phyloP scores from a whole-genome alignment of 2,329 filamentous ascomycete species.

The Pestalotiopsis fici region DNA sequence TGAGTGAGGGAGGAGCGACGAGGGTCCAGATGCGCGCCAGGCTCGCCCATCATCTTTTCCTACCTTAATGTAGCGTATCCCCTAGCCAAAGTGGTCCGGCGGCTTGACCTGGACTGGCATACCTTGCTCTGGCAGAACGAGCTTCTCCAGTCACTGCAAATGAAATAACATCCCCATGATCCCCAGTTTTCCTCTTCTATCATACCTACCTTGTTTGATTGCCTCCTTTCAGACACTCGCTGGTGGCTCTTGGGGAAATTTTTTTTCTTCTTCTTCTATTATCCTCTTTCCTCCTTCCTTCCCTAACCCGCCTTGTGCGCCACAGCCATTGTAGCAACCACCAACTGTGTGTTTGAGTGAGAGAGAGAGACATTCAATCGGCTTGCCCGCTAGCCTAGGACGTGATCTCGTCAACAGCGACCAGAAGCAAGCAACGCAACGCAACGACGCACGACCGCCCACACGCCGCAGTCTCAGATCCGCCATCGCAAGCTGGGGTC shows the following conservation, averaged over 20 bases:
- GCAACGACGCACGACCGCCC: neutral
- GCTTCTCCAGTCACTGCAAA: constrained; percentile 10
- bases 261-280: neutral
- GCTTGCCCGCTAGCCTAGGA: neutral
- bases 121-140: neutral
- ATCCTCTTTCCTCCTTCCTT: neutral
- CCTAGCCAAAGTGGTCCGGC: neutral
- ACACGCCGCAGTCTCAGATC: neutral
- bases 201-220: neutral
- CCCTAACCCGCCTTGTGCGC: neutral
- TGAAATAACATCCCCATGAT: constrained; percentile 15
- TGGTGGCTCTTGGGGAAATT: neutral
- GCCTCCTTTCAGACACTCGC: neutral
- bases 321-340: neutral
- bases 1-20: neutral
- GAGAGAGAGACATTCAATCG: neutral
- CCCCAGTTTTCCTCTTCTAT: constrained; percentile 8
- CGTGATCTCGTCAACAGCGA: neutral
- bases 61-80: neutral
- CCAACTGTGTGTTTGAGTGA: neutral
- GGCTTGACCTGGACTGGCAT: neutral
- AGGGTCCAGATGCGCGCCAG: constrained; percentile 2
- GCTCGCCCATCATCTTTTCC: neutral
- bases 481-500: neutral
- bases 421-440: neutral